Evolutionary conservation across 106 monocot species (phyloP), one percentile per base, ranked within the genome.

Genomic region (Dendrobium catenatum): DNA sequence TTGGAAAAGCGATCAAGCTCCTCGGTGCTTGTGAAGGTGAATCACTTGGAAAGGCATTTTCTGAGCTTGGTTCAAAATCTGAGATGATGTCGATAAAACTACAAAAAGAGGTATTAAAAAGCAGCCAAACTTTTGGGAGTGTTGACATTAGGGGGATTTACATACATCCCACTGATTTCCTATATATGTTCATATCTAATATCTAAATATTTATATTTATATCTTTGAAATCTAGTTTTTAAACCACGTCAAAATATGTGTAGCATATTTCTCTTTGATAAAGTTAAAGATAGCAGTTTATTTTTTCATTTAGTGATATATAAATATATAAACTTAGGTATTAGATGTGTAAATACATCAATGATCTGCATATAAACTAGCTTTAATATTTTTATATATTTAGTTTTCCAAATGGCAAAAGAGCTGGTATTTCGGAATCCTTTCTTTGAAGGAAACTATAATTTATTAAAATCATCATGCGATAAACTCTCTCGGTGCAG

Each of bases 1-100:
- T 99, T 86, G 99, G 99, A 9, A 99, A 95, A 79, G 99, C 99
- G 75, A 91, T 95, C 40, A 99, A 99, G 83, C 87, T 99, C 10
- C 83, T 99, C 75, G 99, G 99, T 83, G 72, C 86, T 61, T 93
- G 93, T 78, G 99, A 99, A 88, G 91, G 88, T 29, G 86, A 93
- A 75, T 90, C 89, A 78, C 85, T 99, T 75, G 99, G 95, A 67
- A 99, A 91, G 82, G 95, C 87, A 46, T 95, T 99, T 80, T 87
- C 89, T 54, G 99, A 99, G 22, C 87, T 99, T 70, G 99, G 99
- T 73, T 83, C 90, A 10, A 99, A 86, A 78, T 91, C 93, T 80
- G 99, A 99, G 81, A 41, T 91, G 48, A 79, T 95, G 54, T 95
- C 95, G 54, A 77, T 86, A 76, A 99, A 95, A 67, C 86, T 99